These are phyloP conservation scores for Musa schizocarpa DNA, from an alignment of 176 grass and related monocot species.

Conservation along the genomic window DNA sequence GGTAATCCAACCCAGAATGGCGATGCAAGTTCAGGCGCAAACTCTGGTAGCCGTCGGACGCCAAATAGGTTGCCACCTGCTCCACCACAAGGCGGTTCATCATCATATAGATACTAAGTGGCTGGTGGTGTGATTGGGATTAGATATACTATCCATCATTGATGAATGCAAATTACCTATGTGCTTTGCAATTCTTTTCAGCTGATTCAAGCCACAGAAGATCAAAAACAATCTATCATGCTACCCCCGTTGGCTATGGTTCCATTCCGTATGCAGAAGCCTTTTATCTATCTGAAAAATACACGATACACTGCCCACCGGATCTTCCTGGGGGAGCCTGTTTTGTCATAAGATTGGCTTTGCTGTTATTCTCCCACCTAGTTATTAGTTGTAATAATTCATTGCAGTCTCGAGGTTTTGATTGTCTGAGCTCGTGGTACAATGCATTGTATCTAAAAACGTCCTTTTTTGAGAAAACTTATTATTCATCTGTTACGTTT, in stretches of 20 bases:
- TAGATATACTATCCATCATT: not conserved
- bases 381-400: not conserved
- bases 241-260: no score
- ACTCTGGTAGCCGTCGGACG: conserved; percentile 28
- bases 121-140: not conserved
- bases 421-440: not conserved
- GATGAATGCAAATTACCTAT: not conserved
- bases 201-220: not conserved
- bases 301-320: no score
- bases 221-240: not conserved
- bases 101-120: not conserved
- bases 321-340: not conserved
- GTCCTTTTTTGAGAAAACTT: not conserved
- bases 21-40: conserved; percentile 27
- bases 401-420: not conserved
- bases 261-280: no score
- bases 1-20: conserved; percentile 34
- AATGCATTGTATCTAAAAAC: not conserved
- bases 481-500: no score
- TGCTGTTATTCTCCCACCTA: not conserved
- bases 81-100: conserved; percentile 32
- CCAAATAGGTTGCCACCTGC: conserved; percentile 48
- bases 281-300: no score
- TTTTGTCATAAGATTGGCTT: not conserved
- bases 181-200: not conserved